Base-by-base conservation (phyloP, 2,329 filamentous ascomycete species). In the Neonectria punicea region DNA sequence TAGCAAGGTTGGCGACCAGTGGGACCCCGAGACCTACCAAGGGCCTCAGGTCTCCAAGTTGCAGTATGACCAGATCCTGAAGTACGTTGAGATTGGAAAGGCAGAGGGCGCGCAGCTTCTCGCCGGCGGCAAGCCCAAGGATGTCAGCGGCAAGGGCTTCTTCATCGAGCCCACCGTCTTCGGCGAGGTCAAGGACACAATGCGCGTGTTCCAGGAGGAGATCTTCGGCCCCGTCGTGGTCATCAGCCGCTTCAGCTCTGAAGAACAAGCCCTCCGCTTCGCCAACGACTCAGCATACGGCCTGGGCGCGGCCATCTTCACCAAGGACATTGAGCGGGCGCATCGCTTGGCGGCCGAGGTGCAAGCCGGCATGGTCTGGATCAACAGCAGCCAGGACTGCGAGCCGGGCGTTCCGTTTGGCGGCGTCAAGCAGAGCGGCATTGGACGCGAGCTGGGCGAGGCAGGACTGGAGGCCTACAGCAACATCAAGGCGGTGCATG, bases 111-210 rank as follows among this genome's bases (percentile, higher is more conserved):
- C 74, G 1, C 67, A 67, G 28, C 55, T 76, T 7, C 70, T 71
- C 2, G 58, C 70, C 20, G 78, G 78, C 14, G 78, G 78, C 13
- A 89, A 70, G 22, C 66, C 68, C 3, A 57, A 65, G 3, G 66
- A 73, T 74, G 89, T 89, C 80, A 92, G 92, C 66, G 79, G 84
- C 75, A 89, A 93, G 85, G 92, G 92, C 63, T 96, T 92, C 87
- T 96, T 94, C 84, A 93, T 96, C 80, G 84, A 94, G 84, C 93
- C 93, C 34, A 96, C 93, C 75, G 92, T 96, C 81, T 96, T 97
- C 85, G 89, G 87, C 78, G 89, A 93, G 74, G 92, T 75, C 36
- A 67, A 67, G 41, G 47, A 70, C 50, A 63, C 63, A 93, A 95
- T 95, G 92, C 93, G 92, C 86, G 94, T 97, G 76, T 90, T 93